phyloP scores from a whole-genome alignment of 345 rosid species.

The Populus simonii region DNA sequence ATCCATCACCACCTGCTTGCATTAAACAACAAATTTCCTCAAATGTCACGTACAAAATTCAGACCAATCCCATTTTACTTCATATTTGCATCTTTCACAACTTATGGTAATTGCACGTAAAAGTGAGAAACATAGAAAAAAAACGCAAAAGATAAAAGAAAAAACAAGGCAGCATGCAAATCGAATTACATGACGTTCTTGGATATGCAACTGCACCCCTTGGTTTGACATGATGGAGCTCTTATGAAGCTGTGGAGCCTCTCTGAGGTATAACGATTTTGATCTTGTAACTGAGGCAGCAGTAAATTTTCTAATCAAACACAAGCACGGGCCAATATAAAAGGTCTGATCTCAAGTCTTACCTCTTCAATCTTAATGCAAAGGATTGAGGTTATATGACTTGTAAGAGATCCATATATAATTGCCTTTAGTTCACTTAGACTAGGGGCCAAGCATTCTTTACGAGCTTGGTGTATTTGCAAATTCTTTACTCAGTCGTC shows the following conservation, averaged over 20 bases:
- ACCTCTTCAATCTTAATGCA: too few relatives aligned
- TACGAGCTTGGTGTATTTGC: background rate
- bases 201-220: slow-evolving; percentile 26
- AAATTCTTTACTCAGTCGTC: slow-evolving; percentile 35
- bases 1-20: slow-evolving; percentile 29
- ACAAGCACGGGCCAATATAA: too few relatives aligned
- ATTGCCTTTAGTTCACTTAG: slow-evolving; percentile 11
- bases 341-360: too few relatives aligned
- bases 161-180: background rate
- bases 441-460: slow-evolving; percentile 10
- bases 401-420: too few relatives aligned
- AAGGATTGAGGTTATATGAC: too few relatives aligned
- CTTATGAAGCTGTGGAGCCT: background rate
- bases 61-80: too few relatives aligned
- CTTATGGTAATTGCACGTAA: background rate
- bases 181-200: slow-evolving; percentile 34
- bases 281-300: background rate
- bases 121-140: background rate
- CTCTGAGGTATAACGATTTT: too few relatives aligned
- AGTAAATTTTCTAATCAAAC: background rate
- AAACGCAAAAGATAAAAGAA: background rate
- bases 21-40: background rate
- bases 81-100: background rate
- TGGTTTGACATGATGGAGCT: slow-evolving; percentile 22
- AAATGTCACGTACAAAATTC: background rate